A percentile compares a stretch with the other conserved stretches of the same genome.
phyloP scores from a whole-genome alignment of 257 asterid species.

The Salvia hispanica region DNA sequence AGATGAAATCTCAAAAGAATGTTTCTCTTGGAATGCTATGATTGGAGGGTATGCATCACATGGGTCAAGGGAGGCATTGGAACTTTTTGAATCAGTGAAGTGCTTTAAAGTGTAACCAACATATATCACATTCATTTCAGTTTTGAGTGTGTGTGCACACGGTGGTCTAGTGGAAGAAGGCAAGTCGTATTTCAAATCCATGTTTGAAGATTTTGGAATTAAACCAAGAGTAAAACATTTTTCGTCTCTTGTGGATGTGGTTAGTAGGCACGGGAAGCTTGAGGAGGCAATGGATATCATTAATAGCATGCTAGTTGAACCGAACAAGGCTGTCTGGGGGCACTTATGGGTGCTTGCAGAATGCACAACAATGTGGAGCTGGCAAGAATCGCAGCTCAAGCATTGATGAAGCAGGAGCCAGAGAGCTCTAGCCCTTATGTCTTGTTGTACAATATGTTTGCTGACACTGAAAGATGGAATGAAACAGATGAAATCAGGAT shows the following conservation, averaged over 20 bases:
- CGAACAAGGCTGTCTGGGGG: slow-evolving; percentile 89
- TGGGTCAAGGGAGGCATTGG: slow-evolving; percentile 63
- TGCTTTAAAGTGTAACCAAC: slow-evolving; percentile 54
- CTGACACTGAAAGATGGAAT: slow-evolving; percentile 70
- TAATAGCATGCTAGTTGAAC: slow-evolving; percentile 55
- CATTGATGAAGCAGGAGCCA: slow-evolving; percentile 68
- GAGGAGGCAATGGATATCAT: slow-evolving; percentile 74
- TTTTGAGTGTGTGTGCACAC: slow-evolving; percentile 80
- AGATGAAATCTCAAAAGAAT: slow-evolving; percentile 52
- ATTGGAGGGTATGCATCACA: slow-evolving; percentile 83
- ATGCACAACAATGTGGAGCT: slow-evolving; percentile 9
- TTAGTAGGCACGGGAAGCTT: slow-evolving; percentile 66
- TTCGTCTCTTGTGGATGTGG: slow-evolving; percentile 75
- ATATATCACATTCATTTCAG: slow-evolving; percentile 72
- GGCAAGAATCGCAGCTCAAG: slow-evolving; percentile 50
- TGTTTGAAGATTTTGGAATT: slow-evolving; percentile 65
- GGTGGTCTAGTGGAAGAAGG: slow-evolving; percentile 78
- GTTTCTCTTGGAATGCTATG: slow-evolving; percentile 87
- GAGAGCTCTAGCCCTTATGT: slow-evolving; percentile 78
- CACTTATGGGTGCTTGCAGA: slow-evolving; percentile 76
- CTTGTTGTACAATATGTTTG: slow-evolving; percentile 68
- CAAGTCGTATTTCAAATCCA: slow-evolving; percentile 57
- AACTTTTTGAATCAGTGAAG: slow-evolving; percentile 76
- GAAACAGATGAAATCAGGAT: slow-evolving; percentile 72
- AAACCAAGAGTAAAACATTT: slow-evolving; percentile 75